Percentiles rank a stretch among this genome's conserved stretches.
Evolutionary conservation across 805 yeast species (phyloP).

Genomic region (Metschnikowia borealis): DNA sequence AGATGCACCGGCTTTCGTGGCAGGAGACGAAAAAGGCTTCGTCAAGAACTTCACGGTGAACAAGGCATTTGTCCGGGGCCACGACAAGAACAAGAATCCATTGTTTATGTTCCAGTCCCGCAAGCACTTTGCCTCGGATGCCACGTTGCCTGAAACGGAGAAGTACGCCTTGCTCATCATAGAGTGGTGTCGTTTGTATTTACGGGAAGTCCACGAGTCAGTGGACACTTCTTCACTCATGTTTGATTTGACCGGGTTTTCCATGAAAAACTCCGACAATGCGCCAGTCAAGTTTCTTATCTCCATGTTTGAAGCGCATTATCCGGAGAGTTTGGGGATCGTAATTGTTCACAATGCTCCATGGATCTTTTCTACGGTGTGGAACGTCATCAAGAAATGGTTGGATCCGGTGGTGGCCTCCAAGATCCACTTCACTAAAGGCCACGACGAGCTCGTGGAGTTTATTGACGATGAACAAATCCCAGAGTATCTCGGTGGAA

Average conservation of each 20-base stretch:
- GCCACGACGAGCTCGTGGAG: conserved; percentile 59
- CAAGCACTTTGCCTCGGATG: conserved; percentile 51
- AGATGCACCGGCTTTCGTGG: conserved; percentile 56
- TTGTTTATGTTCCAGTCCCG: conserved; percentile 77
- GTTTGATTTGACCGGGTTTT: conserved; percentile 83
- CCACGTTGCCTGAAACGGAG: conserved; percentile 66
- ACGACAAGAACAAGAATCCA: conserved; percentile 71
- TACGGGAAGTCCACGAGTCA: conserved; percentile 55
- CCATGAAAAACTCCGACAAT: conserved; percentile 91
- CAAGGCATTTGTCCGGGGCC: conserved; percentile 73
- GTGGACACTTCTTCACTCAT: conserved; percentile 77
- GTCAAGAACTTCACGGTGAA: conserved; percentile 56
- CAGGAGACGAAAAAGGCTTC: conserved; percentile 39
- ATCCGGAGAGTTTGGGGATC: conserved; percentile 88
- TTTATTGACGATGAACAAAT: conserved; percentile 57
- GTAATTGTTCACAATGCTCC: conserved; percentile 91
- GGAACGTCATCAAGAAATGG: conserved; percentile 93
- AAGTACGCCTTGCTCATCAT: conserved; percentile 70
- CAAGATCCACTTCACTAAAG: conserved; percentile 80
- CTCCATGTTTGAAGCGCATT: conserved; percentile 89
- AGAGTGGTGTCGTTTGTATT: conserved; percentile 58
- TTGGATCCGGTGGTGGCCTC: conserved; percentile 94
- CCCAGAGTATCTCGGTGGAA: conserved; percentile 75
- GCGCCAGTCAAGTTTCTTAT: conserved; percentile 86
- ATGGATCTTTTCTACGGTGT: conserved; percentile 91